These are phyloP conservation scores for Bruguiera hainesii DNA, from an alignment of 441 rosid genomes.

Conservation along the genomic window DNA sequence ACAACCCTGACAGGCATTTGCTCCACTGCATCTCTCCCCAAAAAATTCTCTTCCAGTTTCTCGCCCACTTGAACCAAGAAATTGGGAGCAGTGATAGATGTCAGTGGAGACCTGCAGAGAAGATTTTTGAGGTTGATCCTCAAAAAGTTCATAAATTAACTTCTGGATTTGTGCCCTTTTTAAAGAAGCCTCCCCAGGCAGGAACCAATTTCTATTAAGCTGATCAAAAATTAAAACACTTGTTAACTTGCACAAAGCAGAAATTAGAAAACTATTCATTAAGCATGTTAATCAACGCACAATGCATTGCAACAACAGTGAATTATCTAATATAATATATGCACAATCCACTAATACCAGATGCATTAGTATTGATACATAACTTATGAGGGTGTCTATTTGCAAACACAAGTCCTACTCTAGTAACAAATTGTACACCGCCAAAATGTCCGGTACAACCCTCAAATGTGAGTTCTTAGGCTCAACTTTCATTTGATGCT, in stretches of 20 bases:
- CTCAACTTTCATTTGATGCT: no score
- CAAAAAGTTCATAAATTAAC: constrained; percentile 47
- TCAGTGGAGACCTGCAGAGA: constrained; percentile 25
- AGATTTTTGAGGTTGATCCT: constrained; percentile 30
- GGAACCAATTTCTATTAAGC: constrained; percentile 77
- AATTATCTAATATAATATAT: no score
- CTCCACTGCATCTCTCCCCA: constrained; percentile 28
- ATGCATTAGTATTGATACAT: no score
- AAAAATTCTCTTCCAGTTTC: constrained; percentile 32
- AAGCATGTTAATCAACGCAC: neutral
- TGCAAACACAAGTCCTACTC: no score
- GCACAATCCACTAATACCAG: no score
- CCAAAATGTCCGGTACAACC: no score
- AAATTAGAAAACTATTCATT: neutral
- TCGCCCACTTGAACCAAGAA: constrained; percentile 19
- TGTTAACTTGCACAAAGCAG: neutral
- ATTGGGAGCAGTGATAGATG: constrained; percentile 18
- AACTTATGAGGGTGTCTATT: no score
- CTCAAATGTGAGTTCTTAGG: no score
- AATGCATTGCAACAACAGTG: neutral
- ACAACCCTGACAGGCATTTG: constrained; percentile 22
- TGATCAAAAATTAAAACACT: constrained; percentile 22
- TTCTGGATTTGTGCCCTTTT: constrained; percentile 52
- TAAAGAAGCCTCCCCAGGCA: constrained; percentile 59
- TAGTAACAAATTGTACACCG: no score